These are phyloP conservation scores for Casuarina glauca DNA, from an alignment of 306 rosid species.

Conservation along the genomic window DNA sequence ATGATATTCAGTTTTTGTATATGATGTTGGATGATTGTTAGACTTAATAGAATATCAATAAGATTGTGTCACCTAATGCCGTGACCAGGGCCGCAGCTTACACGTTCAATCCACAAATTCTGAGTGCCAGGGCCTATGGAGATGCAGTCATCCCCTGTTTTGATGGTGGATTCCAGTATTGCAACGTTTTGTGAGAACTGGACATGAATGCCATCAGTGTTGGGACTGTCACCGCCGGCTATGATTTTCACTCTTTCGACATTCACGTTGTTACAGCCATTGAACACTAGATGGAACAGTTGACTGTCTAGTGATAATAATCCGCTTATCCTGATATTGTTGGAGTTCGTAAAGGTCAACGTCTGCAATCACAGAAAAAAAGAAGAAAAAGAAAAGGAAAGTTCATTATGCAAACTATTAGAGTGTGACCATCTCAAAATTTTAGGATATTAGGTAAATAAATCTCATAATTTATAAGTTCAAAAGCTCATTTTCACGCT, in stretches of 20 bases:
- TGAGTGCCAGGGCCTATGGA: slow-evolving; percentile 56
- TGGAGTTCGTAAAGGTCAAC: slow-evolving; percentile 38
- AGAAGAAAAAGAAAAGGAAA: too few species aligned
- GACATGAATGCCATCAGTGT: slow-evolving; percentile 74
- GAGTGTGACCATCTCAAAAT: too few species aligned
- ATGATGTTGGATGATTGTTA: too few species aligned
- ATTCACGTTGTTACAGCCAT: slow-evolving; percentile 41
- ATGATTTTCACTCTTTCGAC: slow-evolving; percentile 33
- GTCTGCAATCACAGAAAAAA: slow-evolving; percentile 34
- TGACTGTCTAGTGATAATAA: slow-evolving; percentile 51
- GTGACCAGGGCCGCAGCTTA: slow-evolving; percentile 66
- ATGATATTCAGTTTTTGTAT: too few species aligned
- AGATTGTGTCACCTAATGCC: slow-evolving; percentile 50
- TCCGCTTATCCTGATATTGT: slow-evolving; percentile 38
- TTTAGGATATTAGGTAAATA: too few species aligned
- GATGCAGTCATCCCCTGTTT: slow-evolving; percentile 63
- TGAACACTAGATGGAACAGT: slow-evolving; percentile 29
- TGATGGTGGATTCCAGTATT: slow-evolving; percentile 39
- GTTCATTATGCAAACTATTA: too few species aligned
- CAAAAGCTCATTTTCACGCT: too few species aligned
- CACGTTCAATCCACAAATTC: slow-evolving; percentile 54
- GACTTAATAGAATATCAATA: background rate
- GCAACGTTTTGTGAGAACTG: slow-evolving; percentile 39
- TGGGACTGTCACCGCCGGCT: slow-evolving; percentile 51
- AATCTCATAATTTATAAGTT: too few species aligned